These are phyloP conservation scores for Tolypocladium cylindrosporum DNA, from an alignment of 2,329 filamentous ascomycete species.

Conservation along the genomic window DNA sequence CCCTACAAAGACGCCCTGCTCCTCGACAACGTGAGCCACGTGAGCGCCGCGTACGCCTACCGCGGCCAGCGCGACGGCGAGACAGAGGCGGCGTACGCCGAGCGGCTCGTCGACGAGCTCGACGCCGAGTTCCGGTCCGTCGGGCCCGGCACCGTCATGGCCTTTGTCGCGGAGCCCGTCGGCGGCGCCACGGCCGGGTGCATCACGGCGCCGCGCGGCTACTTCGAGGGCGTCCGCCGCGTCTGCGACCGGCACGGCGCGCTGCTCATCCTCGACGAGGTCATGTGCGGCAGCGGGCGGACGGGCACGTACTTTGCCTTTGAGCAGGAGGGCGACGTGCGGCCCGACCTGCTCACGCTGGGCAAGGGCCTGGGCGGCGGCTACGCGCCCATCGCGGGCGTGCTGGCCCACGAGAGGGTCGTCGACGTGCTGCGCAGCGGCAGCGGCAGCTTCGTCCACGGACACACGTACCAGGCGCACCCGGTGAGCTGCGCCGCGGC, in stretches of 20 bases:
- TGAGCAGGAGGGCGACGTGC: constrained; percentile 42
- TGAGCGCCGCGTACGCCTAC: constrained; percentile 60
- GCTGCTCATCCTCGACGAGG: constrained; percentile 69
- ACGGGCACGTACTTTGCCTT: constrained; percentile 52
- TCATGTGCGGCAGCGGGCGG: constrained; percentile 60
- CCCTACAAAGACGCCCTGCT: constrained; percentile 39
- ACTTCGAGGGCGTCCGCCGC: constrained; percentile 56
- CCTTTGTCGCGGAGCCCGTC: constrained; percentile 64
- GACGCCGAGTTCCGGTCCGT: constrained; percentile 55
- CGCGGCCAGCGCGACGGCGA: constrained; percentile 42
- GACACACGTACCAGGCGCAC: constrained; percentile 53
- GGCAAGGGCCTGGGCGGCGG: constrained; percentile 59
- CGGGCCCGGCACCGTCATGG: constrained; percentile 56
- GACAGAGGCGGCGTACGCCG: constrained; percentile 48
- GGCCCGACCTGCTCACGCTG: constrained; percentile 55
- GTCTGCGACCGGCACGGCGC: constrained; percentile 64
- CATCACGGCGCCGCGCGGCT: constrained; percentile 55
- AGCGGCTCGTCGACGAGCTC: constrained; percentile 51
- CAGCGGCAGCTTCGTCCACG: constrained; percentile 34
- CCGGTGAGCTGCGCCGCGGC: constrained; percentile 50
- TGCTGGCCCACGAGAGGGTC: constrained; percentile 44
- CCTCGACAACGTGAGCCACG: constrained; percentile 39
- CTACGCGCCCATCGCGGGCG: constrained; percentile 49
- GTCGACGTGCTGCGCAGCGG: constrained; percentile 30
- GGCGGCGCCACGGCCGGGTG: constrained; percentile 61